Evolutionary conservation across 2,329 filamentous ascomycete genomes (phyloP).

Genomic region (Neophaeococcomyces aloes): DNA sequence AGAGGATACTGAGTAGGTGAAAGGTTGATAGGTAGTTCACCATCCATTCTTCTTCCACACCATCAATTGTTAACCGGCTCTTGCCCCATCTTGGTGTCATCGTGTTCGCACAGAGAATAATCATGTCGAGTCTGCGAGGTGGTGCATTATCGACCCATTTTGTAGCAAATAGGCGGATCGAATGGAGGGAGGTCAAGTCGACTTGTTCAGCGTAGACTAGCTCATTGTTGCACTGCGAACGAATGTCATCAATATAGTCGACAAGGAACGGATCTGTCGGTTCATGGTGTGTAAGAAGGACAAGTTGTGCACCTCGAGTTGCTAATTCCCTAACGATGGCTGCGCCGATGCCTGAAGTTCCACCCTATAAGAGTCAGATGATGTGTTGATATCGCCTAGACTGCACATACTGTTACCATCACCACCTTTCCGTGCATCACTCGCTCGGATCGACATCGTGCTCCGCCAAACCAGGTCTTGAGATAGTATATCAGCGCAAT

Average conservation of each 20-base stretch:
- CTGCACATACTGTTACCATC: conserved; percentile 62
- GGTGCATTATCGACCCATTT: conserved; percentile 97
- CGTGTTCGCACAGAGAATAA: conserved; percentile 76
- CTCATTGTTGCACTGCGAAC: conserved; percentile 64
- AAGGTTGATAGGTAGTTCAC: conserved; percentile 95
- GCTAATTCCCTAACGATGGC: conserved; percentile 65
- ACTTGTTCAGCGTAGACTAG: conserved; percentile 94
- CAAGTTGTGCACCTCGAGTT: conserved; percentile 71
- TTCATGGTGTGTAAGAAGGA: conserved; percentile 75
- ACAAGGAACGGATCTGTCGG: conserved; percentile 78
- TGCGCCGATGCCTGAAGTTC: conserved; percentile 85
- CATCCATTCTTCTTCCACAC: conserved; percentile 82
- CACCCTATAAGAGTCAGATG: conserved; percentile 45
- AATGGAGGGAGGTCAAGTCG: conserved; percentile 78
- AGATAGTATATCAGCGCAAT: conserved; percentile 44
- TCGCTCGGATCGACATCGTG: conserved; percentile 62
- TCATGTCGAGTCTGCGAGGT: conserved; percentile 76
- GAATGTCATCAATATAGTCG: conserved; percentile 84
- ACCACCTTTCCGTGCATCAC: conserved; percentile 89
- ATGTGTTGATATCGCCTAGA: neutral
- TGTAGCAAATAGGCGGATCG: conserved; percentile 84
- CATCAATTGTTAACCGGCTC: conserved; percentile 58
- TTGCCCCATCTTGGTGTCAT: conserved; percentile 57
- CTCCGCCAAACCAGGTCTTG: conserved; percentile 71
- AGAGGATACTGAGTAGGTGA: conserved; percentile 82